These are phyloP conservation scores for Poa pratensis DNA, from an alignment of 176 grass and related monocot genomes.

Conservation along the genomic window DNA sequence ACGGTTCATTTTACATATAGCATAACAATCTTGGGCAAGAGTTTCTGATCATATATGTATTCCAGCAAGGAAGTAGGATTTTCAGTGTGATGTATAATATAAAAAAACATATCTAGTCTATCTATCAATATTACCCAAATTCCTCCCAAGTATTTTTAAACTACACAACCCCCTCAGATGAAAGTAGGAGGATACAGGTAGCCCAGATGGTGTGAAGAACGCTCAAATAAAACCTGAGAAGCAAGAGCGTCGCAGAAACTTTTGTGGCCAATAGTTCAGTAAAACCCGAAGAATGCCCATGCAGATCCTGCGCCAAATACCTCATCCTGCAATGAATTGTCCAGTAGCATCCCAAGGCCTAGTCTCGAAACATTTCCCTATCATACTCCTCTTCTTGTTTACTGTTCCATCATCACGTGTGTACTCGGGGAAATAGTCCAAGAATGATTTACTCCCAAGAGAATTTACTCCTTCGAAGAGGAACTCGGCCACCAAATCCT, in stretches of 20 bases:
- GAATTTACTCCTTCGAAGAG: conserved; percentile 80
- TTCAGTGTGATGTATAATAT: too few species aligned
- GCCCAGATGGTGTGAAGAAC: neutral
- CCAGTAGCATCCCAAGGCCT: conserved; percentile 80
- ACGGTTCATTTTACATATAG: too few species aligned
- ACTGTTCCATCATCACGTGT: conserved; percentile 52
- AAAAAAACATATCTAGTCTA: neutral
- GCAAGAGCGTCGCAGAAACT: neutral
- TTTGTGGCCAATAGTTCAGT: neutral
- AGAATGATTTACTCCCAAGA: conserved; percentile 72
- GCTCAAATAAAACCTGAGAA: neutral
- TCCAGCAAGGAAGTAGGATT: too few species aligned
- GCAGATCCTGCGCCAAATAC: neutral
- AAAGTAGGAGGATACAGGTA: neutral
- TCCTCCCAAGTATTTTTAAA: neutral
- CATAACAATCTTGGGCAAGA: too few species aligned
- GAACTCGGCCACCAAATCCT: conserved; percentile 75
- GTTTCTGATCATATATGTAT: too few species aligned
- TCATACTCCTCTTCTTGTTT: conserved; percentile 75
- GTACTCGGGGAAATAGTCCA: conserved; percentile 91
- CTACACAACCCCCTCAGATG: neutral
- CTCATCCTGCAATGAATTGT: conserved; percentile 43
- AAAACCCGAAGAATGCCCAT: neutral
- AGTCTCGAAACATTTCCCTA: conserved; percentile 76
- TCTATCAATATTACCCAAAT: neutral